A percentile compares a stretch with the other conserved stretches of the same genome.
phyloP scores from a whole-genome alignment of 768 basidiomycete genomes.

The Collybia sordida region DNA sequence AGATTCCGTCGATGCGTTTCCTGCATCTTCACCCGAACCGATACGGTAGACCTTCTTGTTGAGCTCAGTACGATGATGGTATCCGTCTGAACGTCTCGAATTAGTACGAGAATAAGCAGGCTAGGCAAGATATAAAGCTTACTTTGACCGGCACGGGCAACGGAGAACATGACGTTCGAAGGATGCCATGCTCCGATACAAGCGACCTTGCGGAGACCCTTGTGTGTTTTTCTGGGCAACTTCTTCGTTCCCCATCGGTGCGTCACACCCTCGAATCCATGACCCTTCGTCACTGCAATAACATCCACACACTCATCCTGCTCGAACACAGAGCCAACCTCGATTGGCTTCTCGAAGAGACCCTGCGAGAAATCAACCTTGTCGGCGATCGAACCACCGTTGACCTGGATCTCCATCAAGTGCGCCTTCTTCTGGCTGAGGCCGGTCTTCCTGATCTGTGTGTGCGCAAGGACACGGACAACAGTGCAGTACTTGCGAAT shows the following conservation, averaged over 20 bases:
- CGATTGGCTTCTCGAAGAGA: conserved; percentile 95
- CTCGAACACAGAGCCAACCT: conserved; percentile 86
- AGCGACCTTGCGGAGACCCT: conserved; percentile 99
- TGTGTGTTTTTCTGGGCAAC: conserved; percentile 98
- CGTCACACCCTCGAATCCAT: conserved; percentile 99
- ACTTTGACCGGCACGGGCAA: conserved; percentile 99
- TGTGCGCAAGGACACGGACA: conserved; percentile 98
- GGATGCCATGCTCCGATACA: conserved; percentile 99
- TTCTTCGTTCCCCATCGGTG: conserved; percentile 99
- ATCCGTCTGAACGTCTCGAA: conserved; percentile 61
- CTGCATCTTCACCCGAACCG: conserved; percentile 72
- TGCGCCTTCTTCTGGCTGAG: conserved; percentile 99
- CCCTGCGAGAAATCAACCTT: conserved; percentile 95
- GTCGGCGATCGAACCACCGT: conserved; percentile 93
- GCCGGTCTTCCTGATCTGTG: conserved; percentile 97
- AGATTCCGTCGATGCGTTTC: conserved; percentile 90
- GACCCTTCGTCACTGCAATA: conserved; percentile 99
- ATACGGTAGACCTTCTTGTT: conserved; percentile 99
- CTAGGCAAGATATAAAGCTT: conserved; percentile 30
- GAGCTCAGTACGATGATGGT: conserved; percentile 95
- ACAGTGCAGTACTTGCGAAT: conserved; percentile 99
- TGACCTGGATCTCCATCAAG: conserved; percentile 99
- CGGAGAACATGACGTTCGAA: conserved; percentile 99
- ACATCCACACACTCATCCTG: conserved; percentile 96
- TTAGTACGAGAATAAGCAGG: conserved; percentile 4